A percentile compares a stretch with the other conserved stretches of the same genome.
These are phyloP conservation scores for Ogataea pilisensis DNA, from an alignment of 805 yeast genomes.

Conservation along the genomic window DNA sequence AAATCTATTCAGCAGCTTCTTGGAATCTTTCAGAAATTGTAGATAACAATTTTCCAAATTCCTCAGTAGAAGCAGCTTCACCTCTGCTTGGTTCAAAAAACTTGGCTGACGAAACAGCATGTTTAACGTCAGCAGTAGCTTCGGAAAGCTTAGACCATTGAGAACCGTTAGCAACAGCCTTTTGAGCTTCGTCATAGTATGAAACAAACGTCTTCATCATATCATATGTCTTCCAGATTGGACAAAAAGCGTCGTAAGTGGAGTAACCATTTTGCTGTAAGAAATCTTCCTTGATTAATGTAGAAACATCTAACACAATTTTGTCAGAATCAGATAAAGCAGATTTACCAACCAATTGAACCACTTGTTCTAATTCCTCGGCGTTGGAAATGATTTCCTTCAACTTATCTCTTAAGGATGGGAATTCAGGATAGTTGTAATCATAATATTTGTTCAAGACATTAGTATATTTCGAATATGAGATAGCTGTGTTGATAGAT, in stretches of 20 bases:
- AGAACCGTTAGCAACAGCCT: conserved; percentile 90
- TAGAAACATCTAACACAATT: conserved; percentile 90
- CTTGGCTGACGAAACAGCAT: conserved; percentile 89
- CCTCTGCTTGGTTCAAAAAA: conserved; percentile 96
- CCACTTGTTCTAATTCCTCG: conserved; percentile 98
- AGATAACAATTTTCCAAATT: conserved; percentile 71
- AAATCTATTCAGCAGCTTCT: conserved; percentile 81
- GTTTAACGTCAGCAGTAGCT: conserved; percentile 86
- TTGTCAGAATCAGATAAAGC: conserved; percentile 96
- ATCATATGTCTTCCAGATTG: conserved; percentile 97
- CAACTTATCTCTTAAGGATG: conserved; percentile 82
- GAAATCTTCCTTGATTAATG: conserved; percentile 93
- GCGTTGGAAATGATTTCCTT: conserved; percentile 95
- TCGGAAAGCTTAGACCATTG: conserved; percentile 91
- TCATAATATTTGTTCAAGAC: conserved; percentile 85
- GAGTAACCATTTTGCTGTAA: conserved; percentile 99
- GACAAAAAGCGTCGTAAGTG: conserved; percentile 97
- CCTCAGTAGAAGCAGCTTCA: conserved; percentile 66
- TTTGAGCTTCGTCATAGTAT: conserved; percentile 96
- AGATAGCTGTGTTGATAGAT: conserved; percentile 91
- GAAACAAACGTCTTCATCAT: conserved; percentile 95
- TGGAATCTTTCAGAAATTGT: conserved; percentile 87
- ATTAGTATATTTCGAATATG: conserved; percentile 94
- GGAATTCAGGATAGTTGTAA: conserved; percentile 83
- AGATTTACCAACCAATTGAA: conserved; percentile 97